Evolutionary conservation across 2,329 filamentous ascomycete genomes (phyloP), one percentile per base, ranked within the genome.

Genomic region (Juglanconis juglandina): DNA sequence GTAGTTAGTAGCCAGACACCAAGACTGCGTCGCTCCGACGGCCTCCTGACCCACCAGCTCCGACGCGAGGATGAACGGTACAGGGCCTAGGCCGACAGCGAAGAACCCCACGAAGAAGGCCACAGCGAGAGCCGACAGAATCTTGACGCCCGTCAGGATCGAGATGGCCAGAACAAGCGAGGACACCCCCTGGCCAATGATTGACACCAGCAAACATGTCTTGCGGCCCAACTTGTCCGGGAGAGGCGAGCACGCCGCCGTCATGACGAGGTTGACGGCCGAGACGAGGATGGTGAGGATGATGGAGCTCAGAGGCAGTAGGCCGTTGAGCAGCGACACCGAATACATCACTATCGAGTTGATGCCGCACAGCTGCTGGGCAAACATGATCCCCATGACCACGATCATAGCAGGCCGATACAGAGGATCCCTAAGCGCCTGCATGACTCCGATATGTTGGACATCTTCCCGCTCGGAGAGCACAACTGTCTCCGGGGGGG

Each of bases 261-360:
- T 98, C 54, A 91, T 91, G 67, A 91, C 68, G 41, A 99, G 85
- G 75, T 98, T 98, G 70, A 96, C 84, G 11, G 87, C 82, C 0
- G 92, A 96, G 61, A 98, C 92, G 58, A 90, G 77, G 62, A 98
- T 94, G 58, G 94, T 96, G 56, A 99, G 82, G 1, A 96, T 77
- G 0, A 89, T 89, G 0, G 93, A 94, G 63, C 87, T 92, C 51
- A 92, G 85, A 3, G 91, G 89, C 0, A 99, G 83, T 1, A 98
- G 83, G 64, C 87, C 87, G 37, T 89, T 86, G 13, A 99, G 83
- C 1, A 99, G 86, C 0, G 91, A 92, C 5, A 98, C 95, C 2
- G 93, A 96, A 75, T 99, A 99, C 93, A 99, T 97, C 75, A 98
- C 90, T 70, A 98, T 94, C 61, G 90, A 94, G 82, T 99, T 98